phyloP scores from a whole-genome alignment of 495 filamentous ascomycete species.

The Monascus purpureus region DNA sequence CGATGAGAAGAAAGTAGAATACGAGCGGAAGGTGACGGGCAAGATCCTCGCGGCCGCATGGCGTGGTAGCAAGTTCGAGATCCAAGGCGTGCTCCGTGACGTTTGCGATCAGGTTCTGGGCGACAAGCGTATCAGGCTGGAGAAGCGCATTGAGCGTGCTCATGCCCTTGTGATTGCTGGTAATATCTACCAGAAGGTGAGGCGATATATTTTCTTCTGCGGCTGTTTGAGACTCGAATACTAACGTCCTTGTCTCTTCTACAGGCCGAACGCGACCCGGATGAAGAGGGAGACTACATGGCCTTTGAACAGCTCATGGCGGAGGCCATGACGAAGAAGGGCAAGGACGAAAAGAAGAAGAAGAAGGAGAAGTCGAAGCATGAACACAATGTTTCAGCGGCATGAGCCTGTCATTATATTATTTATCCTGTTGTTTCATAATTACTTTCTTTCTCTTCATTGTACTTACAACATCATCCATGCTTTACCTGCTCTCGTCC shows the following conservation, averaged over 20 bases:
- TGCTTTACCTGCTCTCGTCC: too few relatives aligned
- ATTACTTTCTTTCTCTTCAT: too few relatives aligned
- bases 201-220: slow-evolving; percentile 6
- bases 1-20: slow-evolving; percentile 94
- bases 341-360: slow-evolving; percentile 65
- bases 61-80: slow-evolving; percentile 95
- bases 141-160: slow-evolving; percentile 81
- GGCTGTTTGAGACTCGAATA: not conserved
- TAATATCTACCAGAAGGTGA: slow-evolving; percentile 75
- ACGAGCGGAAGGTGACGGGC: slow-evolving; percentile 85
- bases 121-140: slow-evolving; percentile 70
- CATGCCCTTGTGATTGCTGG: slow-evolving; percentile 79
- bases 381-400: slow-evolving; percentile 4
- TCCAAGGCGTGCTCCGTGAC: slow-evolving; percentile 86
- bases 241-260: not conserved
- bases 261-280: slow-evolving; percentile 78
- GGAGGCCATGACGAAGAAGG: slow-evolving; percentile 88
- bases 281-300: slow-evolving; percentile 98
- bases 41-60: slow-evolving; percentile 98
- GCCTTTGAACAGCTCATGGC: slow-evolving; percentile 97
- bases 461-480: too few relatives aligned
- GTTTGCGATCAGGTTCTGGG: slow-evolving; percentile 59
- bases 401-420: too few relatives aligned
- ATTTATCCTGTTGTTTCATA: too few relatives aligned
- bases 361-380: slow-evolving; percentile 47